Base-by-base conservation (phyloP, 1,284 basidiomycete species). In the Kalmanozyma brasiliensis region DNA sequence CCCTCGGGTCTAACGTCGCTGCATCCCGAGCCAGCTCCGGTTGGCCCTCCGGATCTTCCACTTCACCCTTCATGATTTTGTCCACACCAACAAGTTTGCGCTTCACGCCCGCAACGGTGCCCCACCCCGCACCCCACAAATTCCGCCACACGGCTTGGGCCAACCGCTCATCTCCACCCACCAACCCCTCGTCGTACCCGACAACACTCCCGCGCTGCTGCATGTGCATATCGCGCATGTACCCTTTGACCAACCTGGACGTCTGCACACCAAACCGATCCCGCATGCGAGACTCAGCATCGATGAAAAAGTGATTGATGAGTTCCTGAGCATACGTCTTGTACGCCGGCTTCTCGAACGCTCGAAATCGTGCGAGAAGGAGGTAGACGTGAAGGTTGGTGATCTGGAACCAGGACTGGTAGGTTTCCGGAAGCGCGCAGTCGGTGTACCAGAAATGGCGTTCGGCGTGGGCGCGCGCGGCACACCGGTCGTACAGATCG, bases 401-500 rank as follows among this genome's bases (percentile, higher is more conserved):
- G 51, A 98, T 85, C 24, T 93, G 93, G 85, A 98, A 98, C 92
- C 94, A 98, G 6, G 94, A 92, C 82, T 98, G 94, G 83, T 97
- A 97, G 0, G 95, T 97, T 8, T 90, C 89, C 3, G 95, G 94
- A 13, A 98, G 85, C 46, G 86, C 86, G 79, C 93, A 97, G 70
- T 89, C 94, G 16, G 49, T 59, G 49, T 80, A 76, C 78, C 78
- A 81, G 34, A 81, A 81, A 32, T 75, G 48, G 22, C 70, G 61
- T 49, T 81, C 77, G 16, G 69, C 61, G 14, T 80, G 76, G 4
- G 85, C 83, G 9, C 84, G 83, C 48, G 85, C 83, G 0, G 86
- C 85, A 36, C 85, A 84, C 6, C 84, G 83, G 44, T 85, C 84
- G 81, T 86, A 85, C 78, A 86, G 85, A 55, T 85, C 84, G 16